Base-by-base conservation (phyloP, 2,329 filamentous ascomycete species). In the Bipolaris victoriae region DNA sequence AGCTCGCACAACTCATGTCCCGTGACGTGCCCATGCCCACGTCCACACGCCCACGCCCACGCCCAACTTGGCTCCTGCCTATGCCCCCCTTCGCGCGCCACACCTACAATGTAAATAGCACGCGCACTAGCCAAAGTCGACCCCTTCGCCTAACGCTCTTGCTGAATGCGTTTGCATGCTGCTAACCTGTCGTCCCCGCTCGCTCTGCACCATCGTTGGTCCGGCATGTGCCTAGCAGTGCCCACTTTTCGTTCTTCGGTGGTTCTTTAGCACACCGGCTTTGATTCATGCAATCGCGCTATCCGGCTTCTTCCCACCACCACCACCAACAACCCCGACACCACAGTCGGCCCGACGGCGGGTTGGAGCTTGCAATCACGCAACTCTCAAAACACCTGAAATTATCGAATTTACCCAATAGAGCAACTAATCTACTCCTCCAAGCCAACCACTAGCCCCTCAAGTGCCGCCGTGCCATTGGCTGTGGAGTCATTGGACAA, bases 211-310 rank as follows among this genome's bases (percentile, higher is more conserved):
- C 43, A 53, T 45, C 36, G 43, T 37, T 57, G 43, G 40, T 43
- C 31, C 52, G 46, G 52, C 46, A 55, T 44, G 40, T 36, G 20
- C 36, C 41, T 52, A 36, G 31, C 7, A 5, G 43, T 43, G 22
- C 35, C 55, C 55, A 57, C 55, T 49, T 57, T 48, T 49, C 26
- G 44, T 57, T 58, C 55, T 55, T 58, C 55, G 55, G 55, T 55
- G 45, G 29, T 58, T 58, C 52, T 58, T 22, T 49, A 60, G 49
- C 37, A 49, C 48, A 49, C 43, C 48, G 57, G 52, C 46, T 49
- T 53, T 57, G 52, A 57, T 48, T 59, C 57, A 57, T 59, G 49
- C 29, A 22, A 26, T 4, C 18, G 29, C 31, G 13, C 22, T 57
- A 22, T 41, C 54, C 31, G 26, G 36, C 43, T 39, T 43, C 49